Evolutionary conservation across 1,284 basidiomycete genomes (phyloP), one percentile per base, ranked within the genome.

Genomic region (Cutaneotrichosporon cavernicola): DNA sequence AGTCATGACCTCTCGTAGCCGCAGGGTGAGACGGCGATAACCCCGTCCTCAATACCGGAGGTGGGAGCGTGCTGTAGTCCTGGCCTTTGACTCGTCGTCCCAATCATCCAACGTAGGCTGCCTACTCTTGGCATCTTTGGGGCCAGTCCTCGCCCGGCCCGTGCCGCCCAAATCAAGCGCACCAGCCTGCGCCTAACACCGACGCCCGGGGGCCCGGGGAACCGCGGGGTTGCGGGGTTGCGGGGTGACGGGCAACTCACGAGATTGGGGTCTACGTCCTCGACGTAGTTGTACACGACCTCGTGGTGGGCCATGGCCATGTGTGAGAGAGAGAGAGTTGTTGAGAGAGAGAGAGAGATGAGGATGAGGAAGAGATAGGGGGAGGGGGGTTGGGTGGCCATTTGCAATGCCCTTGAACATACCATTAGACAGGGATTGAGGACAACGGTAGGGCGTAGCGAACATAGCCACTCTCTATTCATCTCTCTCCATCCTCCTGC

Each of bases 201-300:
- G 26, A 26, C 26, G 26, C 26, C 26, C 26, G 26, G 26, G 26
- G 26, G 26, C 26, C 26, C 26, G 26, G 26, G 26, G 26, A 26
- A 26, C 26, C 26, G 26, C 26, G 26, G 26, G 26, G 26, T 26
- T 26, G 26, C 26, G 26, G 52, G 34, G 38, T 10, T 26, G 26
- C 26, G 26, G 52, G 34, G 38, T 10, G 18, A 22, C 16, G 22
- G 51, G 18, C 26, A 4, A 64, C 71, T 57, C 26, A 73, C 73
- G 21, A 78, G 65, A 60, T 78, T 78, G 8, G 74, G 72, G 62
- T 78, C 76, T 16, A 78, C 64, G 18, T 69, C 65, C 46, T 76
- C 73, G 62, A 74, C 71, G 58, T 77, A 76, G 58, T 76, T 70
- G 69, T 75, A 77, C n/a, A 72, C 60, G 16, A 76, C 63, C 55